Evolutionary conservation across 2,329 filamentous ascomycete species (phyloP), one percentile per base, ranked within the genome.

Genomic region (Fusarium longipes): DNA sequence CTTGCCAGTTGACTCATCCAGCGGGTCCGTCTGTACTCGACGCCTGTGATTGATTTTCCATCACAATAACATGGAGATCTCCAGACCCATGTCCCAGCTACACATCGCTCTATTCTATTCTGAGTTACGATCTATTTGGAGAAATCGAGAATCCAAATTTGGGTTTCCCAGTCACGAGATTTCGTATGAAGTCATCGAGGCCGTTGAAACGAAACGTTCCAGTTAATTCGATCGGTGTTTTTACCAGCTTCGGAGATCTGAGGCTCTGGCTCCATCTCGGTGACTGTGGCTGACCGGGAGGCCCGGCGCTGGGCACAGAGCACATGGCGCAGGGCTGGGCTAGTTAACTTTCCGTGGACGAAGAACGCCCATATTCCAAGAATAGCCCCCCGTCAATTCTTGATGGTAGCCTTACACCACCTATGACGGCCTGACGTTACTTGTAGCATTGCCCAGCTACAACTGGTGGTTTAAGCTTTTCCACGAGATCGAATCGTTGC

Each of bases 321-420:
- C 70, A 60, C 47, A 55, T 50, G 53, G 62, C 40, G 55, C 51
- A 49, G 52, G 58, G 45, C 70, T 61, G 68, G 56, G 30, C 17
- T 35, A 48, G 45, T 12, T n/a, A n/a, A n/a, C n/a, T 48, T 48
- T 36, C 29, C 52, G 54, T 35, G 49, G 63, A 48, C 30, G 43
- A 56, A 62, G 65, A 56, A 65, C 59, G 59, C 57, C n/a, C 56
- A 58, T 63, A 48, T 68, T 66, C 65, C 70, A 73, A 73, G 65
- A 73, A 73, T 73, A 73, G 70, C 64, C 62, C 27, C 63, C 56
- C 64, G 57, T 58, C 65, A 57, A 50, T 43, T 57, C 38, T 52
- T 29, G 51, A 48, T 50, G 49, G 45, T 29, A 65, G 61, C 51
- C 50, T 67, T 57, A 55, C 53, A 44, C 40, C 44, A 44, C 30